phyloP scores from a whole-genome alignment of 2,329 filamentous ascomycete genomes.

The Lachnellula hyalina region DNA sequence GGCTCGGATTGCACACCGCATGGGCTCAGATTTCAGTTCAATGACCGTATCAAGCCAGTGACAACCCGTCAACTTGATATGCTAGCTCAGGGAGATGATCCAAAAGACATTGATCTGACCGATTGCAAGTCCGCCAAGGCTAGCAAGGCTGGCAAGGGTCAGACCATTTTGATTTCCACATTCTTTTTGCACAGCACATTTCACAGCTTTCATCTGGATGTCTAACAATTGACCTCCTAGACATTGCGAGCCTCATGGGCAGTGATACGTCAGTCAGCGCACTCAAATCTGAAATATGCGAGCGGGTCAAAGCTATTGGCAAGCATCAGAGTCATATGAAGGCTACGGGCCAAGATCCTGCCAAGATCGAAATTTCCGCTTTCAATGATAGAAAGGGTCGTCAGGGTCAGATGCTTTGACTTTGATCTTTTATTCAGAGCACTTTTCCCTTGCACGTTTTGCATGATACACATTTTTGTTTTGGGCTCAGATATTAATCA shows the following conservation, averaged over 20 bases:
- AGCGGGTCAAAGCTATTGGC: neutral
- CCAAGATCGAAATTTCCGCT: neutral
- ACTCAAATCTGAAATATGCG: neutral
- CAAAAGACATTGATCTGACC: conserved; percentile 28
- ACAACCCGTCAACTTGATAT: conserved; percentile 44
- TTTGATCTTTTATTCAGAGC: neutral
- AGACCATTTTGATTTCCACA: neutral
- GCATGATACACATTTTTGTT: neutral
- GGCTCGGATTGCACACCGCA: conserved; percentile 21
- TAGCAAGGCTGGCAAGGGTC: conserved; percentile 2
- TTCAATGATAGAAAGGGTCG: neutral
- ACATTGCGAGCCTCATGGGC: conserved; percentile 5
- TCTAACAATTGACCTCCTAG: neutral
- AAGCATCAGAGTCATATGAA: neutral
- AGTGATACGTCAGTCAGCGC: neutral
- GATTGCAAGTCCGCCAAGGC: conserved; percentile 7
- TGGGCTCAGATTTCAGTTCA: conserved; percentile 20
- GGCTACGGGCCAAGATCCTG: neutral
- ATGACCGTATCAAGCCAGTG: conserved; percentile 41
- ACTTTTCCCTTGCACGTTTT: neutral
- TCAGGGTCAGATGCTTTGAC: neutral
- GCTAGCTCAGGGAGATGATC: conserved; percentile 40
- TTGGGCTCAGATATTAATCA: neutral
- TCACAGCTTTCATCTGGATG: neutral
- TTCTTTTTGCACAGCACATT: neutral